Evolutionary conservation across 352 stramenopile genomes (phyloP), one percentile per base, ranked within the genome.

Genomic region (Globisporangium cederbergense): DNA sequence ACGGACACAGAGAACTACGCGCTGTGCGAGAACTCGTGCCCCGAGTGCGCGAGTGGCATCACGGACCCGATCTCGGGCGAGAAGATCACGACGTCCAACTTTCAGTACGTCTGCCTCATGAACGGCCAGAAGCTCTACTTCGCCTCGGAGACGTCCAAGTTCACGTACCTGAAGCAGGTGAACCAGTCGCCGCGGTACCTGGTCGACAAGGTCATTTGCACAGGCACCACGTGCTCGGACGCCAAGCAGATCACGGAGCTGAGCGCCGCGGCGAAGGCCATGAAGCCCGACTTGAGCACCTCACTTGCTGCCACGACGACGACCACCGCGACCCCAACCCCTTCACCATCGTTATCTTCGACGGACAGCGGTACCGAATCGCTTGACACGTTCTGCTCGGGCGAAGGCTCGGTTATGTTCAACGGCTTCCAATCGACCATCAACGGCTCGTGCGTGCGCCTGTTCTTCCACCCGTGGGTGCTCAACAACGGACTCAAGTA

Each of bases 111-210:
- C 34, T 95, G 86, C 64, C 62, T 95, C 28, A 66, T 61, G 10
- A 89, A 89, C 43, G 86, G 80, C 58, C 86, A 95, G 71, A 95
- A 93, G 74, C 81, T 95, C 59, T 95, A 92, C 74, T 95, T 95
- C 61, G 76, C 80, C 32, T 91, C 83, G 22, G 74, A 89, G 56
- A 66, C 62, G 28, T 89, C 73, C 59, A 89, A 88, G 71, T 78
- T 81, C 53, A 55, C 73, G 64, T 95, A 92, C 71, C 62, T 91
- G 10, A 63, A 51, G 47, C 84, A 76, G 38, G 76, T 93, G 32
- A 87, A 86, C 66, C 68, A 75, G 22, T 36, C 74, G 55, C 73
- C 76, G 8, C 78, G 83, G 30, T 75, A 84, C 36, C 58, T 76
- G 16, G 86, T 95, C 4, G 62, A 79, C 22, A 77, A 66, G 38